Evolutionary conservation across 2,329 filamentous ascomycete genomes (phyloP), one percentile per base, ranked within the genome.

Genomic region (Aspergillus jensenii): DNA sequence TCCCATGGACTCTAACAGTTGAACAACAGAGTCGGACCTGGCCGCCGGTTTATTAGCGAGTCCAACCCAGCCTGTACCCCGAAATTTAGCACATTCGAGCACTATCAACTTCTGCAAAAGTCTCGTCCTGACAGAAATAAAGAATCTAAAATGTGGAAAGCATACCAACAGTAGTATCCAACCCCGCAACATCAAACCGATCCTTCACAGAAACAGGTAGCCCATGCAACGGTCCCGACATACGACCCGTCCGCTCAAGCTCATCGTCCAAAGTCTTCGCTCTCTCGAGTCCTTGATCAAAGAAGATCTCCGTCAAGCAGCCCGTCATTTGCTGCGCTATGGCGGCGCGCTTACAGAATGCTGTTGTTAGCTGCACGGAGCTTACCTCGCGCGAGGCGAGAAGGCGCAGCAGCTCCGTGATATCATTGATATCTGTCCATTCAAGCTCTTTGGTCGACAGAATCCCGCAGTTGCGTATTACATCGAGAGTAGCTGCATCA

Each of bases 211-310:
- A 84, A 46, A 81, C 72, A 1, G 74, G 71, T 14, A 79, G 61
- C 69, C 87, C 89, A 70, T 91, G 88, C 1, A 91, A 78, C 2
- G 88, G 87, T 0, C 89, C 89, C 39, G 81, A 73, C 0, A 79
- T 70, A 60, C 76, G 73, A 9, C 81, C 79, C 1, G 79, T 81
- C 33, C 65, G 65, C n/a, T 73, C 71, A 1, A 84, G 62, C 58
- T 84, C 71, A n/a, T 75, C 74, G 64, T 88, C 86, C 1, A 82
- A 73, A 3, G 72, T 65, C 37, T 69, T 69, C 0, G 85, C 85
- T 2, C 74, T 78, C 2, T 68, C 58, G 2, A 87, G 65, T 4
- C 83, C 85, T 19, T 78, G 76, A 17, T 81, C 76, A 62, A 86
- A 87, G 59, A 83, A 82, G 0, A 81, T 62, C 56, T 65, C 63